These are phyloP conservation scores for Reutealis trisperma DNA, from an alignment of 345 rosid genomes.

Conservation along the genomic window DNA sequence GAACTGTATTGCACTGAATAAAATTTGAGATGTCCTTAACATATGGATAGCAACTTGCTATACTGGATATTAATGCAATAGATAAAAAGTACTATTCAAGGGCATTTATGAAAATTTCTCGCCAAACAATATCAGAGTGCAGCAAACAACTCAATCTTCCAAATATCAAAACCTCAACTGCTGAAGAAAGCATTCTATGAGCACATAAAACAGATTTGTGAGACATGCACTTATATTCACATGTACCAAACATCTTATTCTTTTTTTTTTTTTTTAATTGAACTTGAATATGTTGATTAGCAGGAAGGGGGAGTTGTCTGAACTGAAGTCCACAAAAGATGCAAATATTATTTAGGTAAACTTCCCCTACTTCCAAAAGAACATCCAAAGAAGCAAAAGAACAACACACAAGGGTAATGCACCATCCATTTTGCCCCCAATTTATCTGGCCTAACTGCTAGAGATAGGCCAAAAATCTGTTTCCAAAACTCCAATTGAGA, in stretches of 20 bases:
- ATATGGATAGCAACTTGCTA: background rate
- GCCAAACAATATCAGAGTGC: background rate
- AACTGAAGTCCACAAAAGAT: too few relatives aligned
- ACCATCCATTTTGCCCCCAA: too few relatives aligned
- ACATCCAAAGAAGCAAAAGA: too few relatives aligned
- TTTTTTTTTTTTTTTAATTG: background rate
- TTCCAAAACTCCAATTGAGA: background rate
- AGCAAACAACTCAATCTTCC: background rate
- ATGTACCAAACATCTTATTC: too few relatives aligned
- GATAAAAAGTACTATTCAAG: background rate
- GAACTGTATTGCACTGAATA: background rate
- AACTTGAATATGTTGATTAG: background rate
- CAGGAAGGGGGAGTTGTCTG: background rate
- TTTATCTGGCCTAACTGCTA: too few relatives aligned
- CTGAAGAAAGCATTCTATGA: background rate
- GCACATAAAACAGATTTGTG: background rate
- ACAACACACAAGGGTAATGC: too few relatives aligned
- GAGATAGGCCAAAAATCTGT: background rate
- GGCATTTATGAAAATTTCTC: background rate
- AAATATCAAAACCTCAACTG: background rate
- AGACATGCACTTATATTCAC: background rate
- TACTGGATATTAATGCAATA: background rate
- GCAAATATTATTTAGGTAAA: too few relatives aligned
- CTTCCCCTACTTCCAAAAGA: too few relatives aligned
- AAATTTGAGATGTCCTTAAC: background rate